A percentile compares a stretch with the other conserved stretches of the same genome.
phyloP scores from a whole-genome alignment of 352 stramenopile species.

The Phytophthora pini region DNA sequence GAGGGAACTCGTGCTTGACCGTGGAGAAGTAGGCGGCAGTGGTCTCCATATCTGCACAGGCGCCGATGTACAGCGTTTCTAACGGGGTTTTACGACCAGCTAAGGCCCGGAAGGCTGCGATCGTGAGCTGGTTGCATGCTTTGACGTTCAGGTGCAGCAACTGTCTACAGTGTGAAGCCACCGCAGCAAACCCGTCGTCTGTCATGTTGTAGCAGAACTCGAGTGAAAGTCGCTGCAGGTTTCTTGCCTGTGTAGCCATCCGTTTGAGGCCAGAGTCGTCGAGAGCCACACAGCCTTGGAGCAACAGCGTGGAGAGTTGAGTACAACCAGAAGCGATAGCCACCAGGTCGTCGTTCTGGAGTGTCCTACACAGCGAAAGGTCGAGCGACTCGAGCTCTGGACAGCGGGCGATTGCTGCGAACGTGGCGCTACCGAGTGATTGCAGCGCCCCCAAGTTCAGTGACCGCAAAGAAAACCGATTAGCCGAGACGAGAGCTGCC shows the following conservation, averaged over 20 bases:
- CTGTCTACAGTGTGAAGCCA: constrained; percentile 58
- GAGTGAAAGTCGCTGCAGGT: constrained; percentile 75
- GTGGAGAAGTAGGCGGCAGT: constrained; percentile 62
- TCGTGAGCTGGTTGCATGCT: constrained; percentile 86
- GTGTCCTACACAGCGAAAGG: constrained; percentile 75
- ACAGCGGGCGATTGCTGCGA: constrained; percentile 65
- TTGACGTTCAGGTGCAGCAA: constrained; percentile 86
- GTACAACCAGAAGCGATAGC: constrained; percentile 52
- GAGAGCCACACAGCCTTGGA: constrained; percentile 74
- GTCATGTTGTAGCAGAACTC: constrained; percentile 91
- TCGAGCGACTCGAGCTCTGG: constrained; percentile 64
- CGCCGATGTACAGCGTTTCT: constrained; percentile 70
- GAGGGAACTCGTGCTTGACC: constrained; percentile 69
- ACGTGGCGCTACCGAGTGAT: constrained; percentile 57
- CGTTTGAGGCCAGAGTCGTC: constrained; percentile 61
- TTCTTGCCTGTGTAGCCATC: constrained; percentile 41
- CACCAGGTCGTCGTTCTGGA: constrained; percentile 64
- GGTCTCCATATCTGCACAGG: constrained; percentile 70
- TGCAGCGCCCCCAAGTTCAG: constrained; percentile 74
- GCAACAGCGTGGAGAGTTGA: constrained; percentile 50
- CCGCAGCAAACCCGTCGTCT: constrained; percentile 56
- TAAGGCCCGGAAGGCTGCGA: constrained; percentile 62
- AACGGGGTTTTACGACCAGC: constrained; percentile 43
- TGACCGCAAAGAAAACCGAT: constrained; percentile 52
- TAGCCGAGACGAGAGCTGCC: constrained; percentile 52